Evolutionary conservation across 2,329 filamentous ascomycete species (phyloP).

Genomic region (Xylaria sp.): DNA sequence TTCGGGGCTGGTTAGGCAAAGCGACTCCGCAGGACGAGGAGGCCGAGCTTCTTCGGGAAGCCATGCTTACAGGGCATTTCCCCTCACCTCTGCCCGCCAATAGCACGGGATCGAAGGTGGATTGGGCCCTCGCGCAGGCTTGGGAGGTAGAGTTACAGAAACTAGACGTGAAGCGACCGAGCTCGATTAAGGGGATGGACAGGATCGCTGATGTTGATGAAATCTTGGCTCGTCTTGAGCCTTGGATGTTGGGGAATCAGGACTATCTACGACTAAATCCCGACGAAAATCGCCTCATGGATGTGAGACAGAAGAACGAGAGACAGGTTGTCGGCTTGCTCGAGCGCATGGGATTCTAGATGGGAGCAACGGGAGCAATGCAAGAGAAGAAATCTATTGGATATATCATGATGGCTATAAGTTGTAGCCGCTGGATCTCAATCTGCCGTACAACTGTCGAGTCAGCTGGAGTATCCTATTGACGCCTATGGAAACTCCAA

Average conservation of each 20-base stretch:
- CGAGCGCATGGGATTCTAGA: too few relatives aligned
- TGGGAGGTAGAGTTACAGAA: constrained; percentile 13
- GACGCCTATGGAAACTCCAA: too few relatives aligned
- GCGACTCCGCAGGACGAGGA: background rate
- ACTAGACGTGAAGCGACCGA: background rate
- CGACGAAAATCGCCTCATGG: constrained; percentile 9
- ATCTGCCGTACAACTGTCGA: too few relatives aligned
- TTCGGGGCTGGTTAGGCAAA: constrained; percentile 2
- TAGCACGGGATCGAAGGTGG: background rate
- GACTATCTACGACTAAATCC: constrained; percentile 13
- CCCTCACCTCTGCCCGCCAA: constrained; percentile 1
- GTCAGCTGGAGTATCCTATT: too few relatives aligned
- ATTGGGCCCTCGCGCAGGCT: constrained; percentile 16
- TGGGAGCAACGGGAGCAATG: too few relatives aligned
- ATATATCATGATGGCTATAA: too few relatives aligned
- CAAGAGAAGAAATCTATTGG: too few relatives aligned
- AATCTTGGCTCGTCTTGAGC: background rate
- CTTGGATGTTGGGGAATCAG: constrained; percentile 3
- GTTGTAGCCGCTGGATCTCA: too few relatives aligned
- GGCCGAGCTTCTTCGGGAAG: background rate
- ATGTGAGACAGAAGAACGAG: too few relatives aligned
- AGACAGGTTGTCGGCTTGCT: too few relatives aligned
- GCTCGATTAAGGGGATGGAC: constrained; percentile 5
- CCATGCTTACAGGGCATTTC: background rate
- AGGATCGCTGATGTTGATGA: constrained; percentile 17